Evolutionary conservation across 2,329 filamentous ascomycete species (phyloP), one percentile per base, ranked within the genome.

Genomic region (Diaporthe aspalathi): DNA sequence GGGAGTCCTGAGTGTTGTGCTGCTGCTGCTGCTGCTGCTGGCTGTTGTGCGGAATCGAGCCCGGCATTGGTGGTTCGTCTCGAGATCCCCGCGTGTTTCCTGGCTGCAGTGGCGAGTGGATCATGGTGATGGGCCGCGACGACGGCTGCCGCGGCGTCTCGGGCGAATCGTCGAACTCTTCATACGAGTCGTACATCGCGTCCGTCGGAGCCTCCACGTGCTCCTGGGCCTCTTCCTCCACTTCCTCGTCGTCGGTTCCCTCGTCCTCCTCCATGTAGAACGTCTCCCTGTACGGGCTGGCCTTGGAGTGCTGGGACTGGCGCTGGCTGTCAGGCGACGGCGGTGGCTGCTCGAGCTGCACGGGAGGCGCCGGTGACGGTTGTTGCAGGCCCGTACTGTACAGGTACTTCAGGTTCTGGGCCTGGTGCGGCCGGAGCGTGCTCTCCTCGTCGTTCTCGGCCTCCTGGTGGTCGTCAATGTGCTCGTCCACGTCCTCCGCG

Each of bases 231-330:
- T 62, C 57, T 11, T 68, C 35, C 24, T n/a, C 43, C 2, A 11
- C 56, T 5, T 69, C 71, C 27, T 71, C 69, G 12, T 71, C 69
- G 32, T 73, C 71, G 11, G 71, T 71, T 1, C 52, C 69, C 52
- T 71, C 70, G 50, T 72, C 70, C 16, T 72, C 70, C 47, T 72
- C 70, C 70, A 70, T 68, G 52, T 71, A 71, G 35, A 73, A 73
- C 6, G 71, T 73, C 45, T 73, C 71, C 20, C 68, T 60, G 16
- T 71, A 66, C 7, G 71, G 69, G 43, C 71, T 73, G 3, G 71
- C 57, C 17, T 50, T 68, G 16, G 63, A 69, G 12, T 65, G 43
- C 14, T 47, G n/a, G 17, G 71, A 47, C 12, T 45, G 43, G 43
- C 66, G 66, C 0, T 60, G 43, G 43, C 9, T n/a, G 12, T 60